Evolutionary conservation across 202 grass and related monocot genomes (phyloP).

Genomic region (Setaria italica): DNA sequence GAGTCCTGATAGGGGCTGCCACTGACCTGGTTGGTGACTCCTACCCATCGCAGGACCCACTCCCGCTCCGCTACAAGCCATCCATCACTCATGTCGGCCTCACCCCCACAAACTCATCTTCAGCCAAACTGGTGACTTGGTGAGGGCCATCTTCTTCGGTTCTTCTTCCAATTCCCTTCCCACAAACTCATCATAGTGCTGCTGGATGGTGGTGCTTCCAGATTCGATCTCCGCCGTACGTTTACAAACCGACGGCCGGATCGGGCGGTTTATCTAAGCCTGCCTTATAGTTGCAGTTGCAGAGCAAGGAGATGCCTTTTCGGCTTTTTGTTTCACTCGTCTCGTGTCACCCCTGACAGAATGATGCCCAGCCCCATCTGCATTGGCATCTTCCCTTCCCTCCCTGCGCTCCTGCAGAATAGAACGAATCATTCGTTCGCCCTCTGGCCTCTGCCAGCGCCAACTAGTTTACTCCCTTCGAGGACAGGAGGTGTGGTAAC

Average conservation of each 20-base stretch:
- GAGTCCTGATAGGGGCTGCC: background rate
- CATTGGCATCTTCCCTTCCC: no score
- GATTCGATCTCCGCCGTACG: background rate
- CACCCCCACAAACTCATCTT: background rate
- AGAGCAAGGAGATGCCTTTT: constrained; percentile 7
- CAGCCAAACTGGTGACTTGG: background rate
- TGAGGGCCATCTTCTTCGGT: background rate
- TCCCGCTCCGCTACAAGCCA: background rate
- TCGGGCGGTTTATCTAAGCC: background rate
- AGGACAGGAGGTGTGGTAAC: background rate
- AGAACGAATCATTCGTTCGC: constrained; percentile 7
- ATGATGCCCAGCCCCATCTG: background rate
- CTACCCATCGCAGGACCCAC: constrained; percentile 16
- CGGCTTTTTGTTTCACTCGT: constrained; percentile 18
- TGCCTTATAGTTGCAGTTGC: no score
- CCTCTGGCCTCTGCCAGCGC: constrained; percentile 14
- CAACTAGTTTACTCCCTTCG: constrained; percentile 5
- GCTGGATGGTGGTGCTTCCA: background rate
- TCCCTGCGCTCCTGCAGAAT: background rate
- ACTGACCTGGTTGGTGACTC: background rate
- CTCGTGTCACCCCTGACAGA: constrained; percentile 10
- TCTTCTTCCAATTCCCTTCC: background rate
- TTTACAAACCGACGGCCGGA: background rate
- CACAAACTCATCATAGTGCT: background rate
- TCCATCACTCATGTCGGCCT: background rate